These are phyloP conservation scores for Centaurea solstitialis DNA, from an alignment of 129 eudicot genomes.

Conservation along the genomic window DNA sequence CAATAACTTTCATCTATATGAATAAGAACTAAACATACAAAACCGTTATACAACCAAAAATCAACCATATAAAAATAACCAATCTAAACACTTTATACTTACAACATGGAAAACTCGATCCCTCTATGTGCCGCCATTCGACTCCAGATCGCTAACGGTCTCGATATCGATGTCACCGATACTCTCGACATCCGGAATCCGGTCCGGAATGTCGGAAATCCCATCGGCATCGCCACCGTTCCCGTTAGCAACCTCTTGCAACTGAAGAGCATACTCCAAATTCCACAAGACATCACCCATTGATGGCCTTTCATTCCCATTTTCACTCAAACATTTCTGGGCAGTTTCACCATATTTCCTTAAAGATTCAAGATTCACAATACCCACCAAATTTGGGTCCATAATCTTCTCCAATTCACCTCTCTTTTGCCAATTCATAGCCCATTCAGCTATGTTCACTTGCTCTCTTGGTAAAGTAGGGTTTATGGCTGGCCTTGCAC, in stretches of 20 bases:
- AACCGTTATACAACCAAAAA: conserved; percentile 27
- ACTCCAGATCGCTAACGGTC: conserved; percentile 35
- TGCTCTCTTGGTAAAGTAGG: conserved; percentile 56
- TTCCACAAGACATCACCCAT: conserved; percentile 66
- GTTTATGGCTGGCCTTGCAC: conserved; percentile 58
- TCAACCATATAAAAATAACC: conserved; percentile 25
- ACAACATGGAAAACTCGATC: conserved; percentile 26
- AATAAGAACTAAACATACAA: conserved; percentile 32
- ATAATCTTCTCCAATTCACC: conserved; percentile 46
- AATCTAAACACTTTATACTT: conserved; percentile 4
- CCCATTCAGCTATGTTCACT: conserved; percentile 69
- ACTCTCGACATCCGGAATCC: conserved; percentile 31
- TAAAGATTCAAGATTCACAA: conserved; percentile 42
- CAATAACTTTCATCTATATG: neutral
- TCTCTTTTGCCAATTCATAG: conserved; percentile 49
- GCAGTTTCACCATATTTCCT: conserved; percentile 55
- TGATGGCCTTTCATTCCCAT: conserved; percentile 56
- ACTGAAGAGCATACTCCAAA: conserved; percentile 55
- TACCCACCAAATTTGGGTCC: conserved; percentile 37
- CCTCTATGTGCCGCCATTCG: conserved; percentile 30
- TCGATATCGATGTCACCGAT: conserved; percentile 26
- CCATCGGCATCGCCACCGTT: conserved; percentile 34
- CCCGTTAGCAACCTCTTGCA: conserved; percentile 36
- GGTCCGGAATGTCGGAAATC: conserved; percentile 44
- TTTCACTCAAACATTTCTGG: conserved; percentile 50